These are phyloP conservation scores for Ceratocystis diversiconidia DNA, from an alignment of 2,329 filamentous ascomycete species.

Conservation along the genomic window DNA sequence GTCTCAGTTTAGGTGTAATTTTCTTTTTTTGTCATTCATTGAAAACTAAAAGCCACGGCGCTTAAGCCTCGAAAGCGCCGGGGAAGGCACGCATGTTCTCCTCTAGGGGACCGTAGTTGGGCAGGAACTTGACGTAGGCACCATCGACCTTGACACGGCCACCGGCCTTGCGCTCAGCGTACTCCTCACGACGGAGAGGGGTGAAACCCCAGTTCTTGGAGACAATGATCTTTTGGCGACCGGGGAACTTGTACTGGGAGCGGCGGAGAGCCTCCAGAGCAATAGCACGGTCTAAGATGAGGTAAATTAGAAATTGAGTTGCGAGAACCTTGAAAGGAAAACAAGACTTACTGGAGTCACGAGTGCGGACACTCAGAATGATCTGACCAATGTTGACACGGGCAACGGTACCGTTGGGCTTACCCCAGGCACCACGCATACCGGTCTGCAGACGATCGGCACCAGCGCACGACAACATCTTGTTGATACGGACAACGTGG, in stretches of 20 bases:
- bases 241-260: conserved; percentile 99
- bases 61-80: conserved; percentile 61
- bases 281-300: conserved; percentile 56
- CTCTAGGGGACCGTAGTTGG: conserved; percentile 75
- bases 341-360: conserved; percentile 64
- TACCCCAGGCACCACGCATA: conserved; percentile 99
- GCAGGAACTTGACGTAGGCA: conserved; percentile 98
- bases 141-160: conserved; percentile 92
- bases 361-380: conserved; percentile 90
- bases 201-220: conserved; percentile 99
- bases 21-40: conserved; percentile 19
- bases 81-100: conserved; percentile 92
- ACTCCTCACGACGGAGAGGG: conserved; percentile 92
- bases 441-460: conserved; percentile 99
- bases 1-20: conserved; percentile 3
- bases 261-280: conserved; percentile 98
- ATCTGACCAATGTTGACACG: conserved; percentile 99
- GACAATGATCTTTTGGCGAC: conserved; percentile 99
- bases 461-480: conserved; percentile 99
- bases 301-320: neutral
- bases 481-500: conserved; percentile 99
- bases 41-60: conserved; percentile 22
- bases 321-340: neutral
- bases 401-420: conserved; percentile 96
- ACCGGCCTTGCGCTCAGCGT: conserved; percentile 85